phyloP scores from a whole-genome alignment of 225 moss, liverwort and hornwort species.

The Ulota crispa region DNA sequence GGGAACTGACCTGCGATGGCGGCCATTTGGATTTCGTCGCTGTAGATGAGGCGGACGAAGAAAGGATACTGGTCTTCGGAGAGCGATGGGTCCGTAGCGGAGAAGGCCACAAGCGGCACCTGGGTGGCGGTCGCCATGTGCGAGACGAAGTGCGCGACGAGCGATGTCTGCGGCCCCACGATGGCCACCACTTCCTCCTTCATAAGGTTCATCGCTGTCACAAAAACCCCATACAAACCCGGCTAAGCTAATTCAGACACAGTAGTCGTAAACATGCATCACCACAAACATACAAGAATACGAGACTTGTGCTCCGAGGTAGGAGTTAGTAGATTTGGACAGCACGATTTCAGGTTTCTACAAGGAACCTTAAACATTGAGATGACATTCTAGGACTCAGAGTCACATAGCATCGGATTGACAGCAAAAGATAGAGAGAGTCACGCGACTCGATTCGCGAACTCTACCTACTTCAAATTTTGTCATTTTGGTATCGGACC shows the following conservation, averaged over 20 bases:
- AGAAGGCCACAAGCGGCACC: slow-evolving; percentile 86
- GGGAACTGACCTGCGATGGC: slow-evolving; percentile 57
- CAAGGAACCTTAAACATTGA: background rate
- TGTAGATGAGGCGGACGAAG: slow-evolving; percentile 72
- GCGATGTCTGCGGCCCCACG: slow-evolving; percentile 81
- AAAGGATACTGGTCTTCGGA: slow-evolving; percentile 75
- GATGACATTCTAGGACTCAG: background rate
- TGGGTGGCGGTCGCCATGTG: slow-evolving; percentile 73
- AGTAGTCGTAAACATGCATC: background rate
- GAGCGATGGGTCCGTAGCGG: slow-evolving; percentile 88
- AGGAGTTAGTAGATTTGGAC: background rate
- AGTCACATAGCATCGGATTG: background rate
- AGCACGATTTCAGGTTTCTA: background rate
- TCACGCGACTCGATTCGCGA: background rate
- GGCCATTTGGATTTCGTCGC: slow-evolving; percentile 67
- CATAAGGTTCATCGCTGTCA: slow-evolving; percentile 76
- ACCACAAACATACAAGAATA: background rate
- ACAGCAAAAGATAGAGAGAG: background rate
- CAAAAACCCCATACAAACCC: background rate
- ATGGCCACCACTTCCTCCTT: slow-evolving; percentile 79
- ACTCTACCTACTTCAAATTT: background rate
- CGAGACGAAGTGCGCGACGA: slow-evolving; percentile 77
- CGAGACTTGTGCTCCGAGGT: background rate
- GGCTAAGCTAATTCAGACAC: slow-evolving; percentile 1
- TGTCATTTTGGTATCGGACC: background rate